phyloP scores from a whole-genome alignment of 495 filamentous ascomycete species.

The Cercophora samala region DNA sequence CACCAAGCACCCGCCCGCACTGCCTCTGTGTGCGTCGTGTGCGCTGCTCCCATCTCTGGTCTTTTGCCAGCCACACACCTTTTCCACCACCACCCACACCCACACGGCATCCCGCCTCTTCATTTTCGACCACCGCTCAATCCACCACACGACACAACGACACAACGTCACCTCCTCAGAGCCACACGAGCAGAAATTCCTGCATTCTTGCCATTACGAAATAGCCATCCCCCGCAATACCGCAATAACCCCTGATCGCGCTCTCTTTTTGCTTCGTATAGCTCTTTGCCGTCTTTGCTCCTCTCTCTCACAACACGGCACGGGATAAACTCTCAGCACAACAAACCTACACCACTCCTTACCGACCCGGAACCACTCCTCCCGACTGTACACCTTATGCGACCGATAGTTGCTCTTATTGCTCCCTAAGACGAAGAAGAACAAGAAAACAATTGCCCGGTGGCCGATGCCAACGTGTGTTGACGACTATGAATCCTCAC shows the following conservation, averaged over 20 bases:
- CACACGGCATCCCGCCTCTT: conserved; percentile 25
- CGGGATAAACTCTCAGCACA: neutral
- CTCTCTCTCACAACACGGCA: neutral
- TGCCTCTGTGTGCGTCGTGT: conserved; percentile 1
- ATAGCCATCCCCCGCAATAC: neutral
- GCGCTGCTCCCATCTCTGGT: conserved; percentile 10
- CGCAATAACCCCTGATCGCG: neutral
- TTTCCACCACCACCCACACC: neutral
- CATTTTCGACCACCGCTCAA: conserved; percentile 19
- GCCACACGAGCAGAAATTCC: conserved; percentile 24
- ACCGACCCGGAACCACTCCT: conserved; percentile 18
- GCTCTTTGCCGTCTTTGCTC: too few relatives aligned
- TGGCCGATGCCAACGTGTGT: conserved; percentile 17
- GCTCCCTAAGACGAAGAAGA: neutral
- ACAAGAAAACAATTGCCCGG: conserved; percentile 19
- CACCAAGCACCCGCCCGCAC: conserved; percentile 3
- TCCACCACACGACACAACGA: neutral
- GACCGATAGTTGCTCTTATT: neutral
- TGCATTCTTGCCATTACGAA: conserved; percentile 32
- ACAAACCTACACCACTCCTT: neutral
- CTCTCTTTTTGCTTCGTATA: conserved; percentile 16
- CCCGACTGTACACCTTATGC: conserved; percentile 13
- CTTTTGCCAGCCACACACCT: conserved; percentile 36
- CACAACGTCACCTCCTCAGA: conserved; percentile 20
- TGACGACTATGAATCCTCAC: conserved; percentile 38